phyloP scores from a whole-genome alignment of 495 filamentous ascomycete genomes.

The Aspergillus wentii region DNA sequence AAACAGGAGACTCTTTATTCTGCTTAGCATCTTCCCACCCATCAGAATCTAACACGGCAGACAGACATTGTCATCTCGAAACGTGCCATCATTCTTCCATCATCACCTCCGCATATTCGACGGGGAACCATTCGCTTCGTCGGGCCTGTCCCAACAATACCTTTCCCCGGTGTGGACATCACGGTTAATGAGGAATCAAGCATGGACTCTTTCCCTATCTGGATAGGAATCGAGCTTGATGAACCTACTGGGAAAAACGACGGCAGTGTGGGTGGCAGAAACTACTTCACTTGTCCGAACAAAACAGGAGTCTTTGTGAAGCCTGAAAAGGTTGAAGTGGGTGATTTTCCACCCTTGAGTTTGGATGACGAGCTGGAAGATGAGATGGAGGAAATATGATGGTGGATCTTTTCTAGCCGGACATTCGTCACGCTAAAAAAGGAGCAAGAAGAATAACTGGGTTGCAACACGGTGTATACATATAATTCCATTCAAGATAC shows the following conservation, averaged over 20 bases:
- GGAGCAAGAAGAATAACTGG: not conserved
- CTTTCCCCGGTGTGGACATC: conserved; percentile 41
- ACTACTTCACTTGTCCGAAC: conserved; percentile 67
- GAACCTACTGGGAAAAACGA: conserved; percentile 90
- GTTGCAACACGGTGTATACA: conserved; percentile 3
- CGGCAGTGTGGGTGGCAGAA: conserved; percentile 69
- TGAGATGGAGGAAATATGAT: conserved; percentile 84
- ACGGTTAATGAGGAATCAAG: conserved; percentile 15
- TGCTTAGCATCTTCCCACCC: not conserved
- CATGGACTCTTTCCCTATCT: conserved; percentile 50
- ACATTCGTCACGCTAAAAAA: no score
- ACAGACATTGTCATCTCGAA: conserved; percentile 29
- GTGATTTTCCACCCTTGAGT: conserved; percentile 68
- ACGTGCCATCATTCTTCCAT: conserved; percentile 39
- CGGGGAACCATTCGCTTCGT: conserved; percentile 82
- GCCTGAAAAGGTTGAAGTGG: conserved; percentile 84
- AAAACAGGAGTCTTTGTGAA: conserved; percentile 85
- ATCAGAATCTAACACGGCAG: not conserved
- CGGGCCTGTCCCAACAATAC: conserved; percentile 78
- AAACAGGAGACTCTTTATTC: conserved; percentile 3
- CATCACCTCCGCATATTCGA: conserved; percentile 54
- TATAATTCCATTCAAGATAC: conserved; percentile 5
- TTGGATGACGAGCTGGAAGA: conserved; percentile 57
- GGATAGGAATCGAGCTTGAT: conserved; percentile 82
- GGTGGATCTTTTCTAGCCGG: no score